Evolutionary conservation across 345 rosid species (phyloP).

Genomic region (Trapa incisa): DNA sequence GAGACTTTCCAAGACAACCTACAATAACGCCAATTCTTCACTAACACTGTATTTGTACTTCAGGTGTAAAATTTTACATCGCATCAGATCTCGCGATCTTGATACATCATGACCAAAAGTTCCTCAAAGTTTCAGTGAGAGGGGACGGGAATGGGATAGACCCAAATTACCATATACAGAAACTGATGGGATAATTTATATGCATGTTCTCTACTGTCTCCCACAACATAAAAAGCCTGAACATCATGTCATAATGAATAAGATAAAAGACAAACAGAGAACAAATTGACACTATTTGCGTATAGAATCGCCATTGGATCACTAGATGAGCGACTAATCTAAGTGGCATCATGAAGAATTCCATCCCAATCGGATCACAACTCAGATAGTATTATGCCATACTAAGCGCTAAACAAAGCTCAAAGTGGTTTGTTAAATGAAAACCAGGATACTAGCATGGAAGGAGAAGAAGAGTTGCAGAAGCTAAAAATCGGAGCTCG

Average conservation of each 20-base stretch:
- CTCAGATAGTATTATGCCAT: not conserved
- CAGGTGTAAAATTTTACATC: not conserved
- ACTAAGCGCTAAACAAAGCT: not conserved
- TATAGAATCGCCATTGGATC: not conserved
- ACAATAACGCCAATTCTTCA: not conserved
- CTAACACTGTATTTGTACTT: not conserved
- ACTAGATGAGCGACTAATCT: not conserved
- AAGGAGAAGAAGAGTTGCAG: not conserved
- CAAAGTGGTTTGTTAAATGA: not conserved
- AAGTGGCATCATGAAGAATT: not conserved
- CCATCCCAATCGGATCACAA: not conserved
- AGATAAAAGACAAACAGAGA: not conserved
- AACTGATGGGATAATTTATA: not conserved
- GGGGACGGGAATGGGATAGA: not conserved
- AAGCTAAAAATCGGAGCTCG: not conserved
- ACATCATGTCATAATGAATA: not conserved
- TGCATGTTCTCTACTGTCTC: not conserved
- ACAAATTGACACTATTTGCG: not conserved
- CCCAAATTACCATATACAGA: not conserved
- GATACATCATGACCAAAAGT: not conserved
- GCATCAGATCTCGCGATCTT: not conserved
- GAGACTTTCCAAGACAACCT: not conserved
- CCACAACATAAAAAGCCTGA: not conserved
- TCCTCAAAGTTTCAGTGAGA: not conserved
- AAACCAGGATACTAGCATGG: not conserved